Evolutionary conservation across 352 stramenopile species (phyloP).

Genomic region (Globisporangium spinosum): DNA sequence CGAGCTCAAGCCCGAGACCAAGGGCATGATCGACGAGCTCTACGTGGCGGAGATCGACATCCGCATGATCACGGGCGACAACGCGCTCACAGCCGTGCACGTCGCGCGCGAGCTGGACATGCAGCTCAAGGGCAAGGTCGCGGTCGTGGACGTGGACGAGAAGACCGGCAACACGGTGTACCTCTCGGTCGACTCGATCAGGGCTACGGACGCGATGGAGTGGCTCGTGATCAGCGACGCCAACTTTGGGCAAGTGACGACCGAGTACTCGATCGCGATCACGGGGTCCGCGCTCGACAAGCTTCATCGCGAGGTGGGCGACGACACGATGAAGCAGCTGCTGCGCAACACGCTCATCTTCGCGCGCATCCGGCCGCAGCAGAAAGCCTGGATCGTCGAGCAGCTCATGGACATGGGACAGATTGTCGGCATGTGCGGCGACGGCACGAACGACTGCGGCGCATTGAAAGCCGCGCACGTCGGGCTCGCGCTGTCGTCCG

Average conservation of each 20-base stretch:
- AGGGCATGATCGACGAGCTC: slow-evolving; percentile 64
- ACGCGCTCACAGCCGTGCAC: background rate
- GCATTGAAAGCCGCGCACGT: slow-evolving; percentile 86
- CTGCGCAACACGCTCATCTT: slow-evolving; percentile 49
- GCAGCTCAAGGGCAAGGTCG: slow-evolving; percentile 31
- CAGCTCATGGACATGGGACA: slow-evolving; percentile 40
- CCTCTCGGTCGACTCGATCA: slow-evolving; percentile 33
- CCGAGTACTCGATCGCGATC: slow-evolving; percentile 39
- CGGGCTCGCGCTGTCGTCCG: slow-evolving; percentile 76
- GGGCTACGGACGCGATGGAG: slow-evolving; percentile 21
- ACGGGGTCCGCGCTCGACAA: slow-evolving; percentile 47
- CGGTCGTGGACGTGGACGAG: slow-evolving; percentile 38
- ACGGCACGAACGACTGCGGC: slow-evolving; percentile 94
- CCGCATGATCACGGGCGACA: slow-evolving; percentile 9
- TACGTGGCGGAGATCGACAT: slow-evolving; percentile 34
- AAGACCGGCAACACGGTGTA: slow-evolving; percentile 20
- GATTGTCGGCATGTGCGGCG: slow-evolving; percentile 89
- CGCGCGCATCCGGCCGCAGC: slow-evolving; percentile 46
- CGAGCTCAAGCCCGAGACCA: slow-evolving; percentile 66
- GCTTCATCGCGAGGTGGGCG: slow-evolving; percentile 24
- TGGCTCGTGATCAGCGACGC: slow-evolving; percentile 31
- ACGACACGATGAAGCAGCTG: slow-evolving; percentile 37
- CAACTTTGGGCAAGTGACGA: slow-evolving; percentile 25
- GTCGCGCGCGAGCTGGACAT: slow-evolving; percentile 43
- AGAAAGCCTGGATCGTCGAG: slow-evolving; percentile 60